Conservation (phyloP, 495 filamentous ascomycete species). For the Penicillium pancosmium region DNA sequence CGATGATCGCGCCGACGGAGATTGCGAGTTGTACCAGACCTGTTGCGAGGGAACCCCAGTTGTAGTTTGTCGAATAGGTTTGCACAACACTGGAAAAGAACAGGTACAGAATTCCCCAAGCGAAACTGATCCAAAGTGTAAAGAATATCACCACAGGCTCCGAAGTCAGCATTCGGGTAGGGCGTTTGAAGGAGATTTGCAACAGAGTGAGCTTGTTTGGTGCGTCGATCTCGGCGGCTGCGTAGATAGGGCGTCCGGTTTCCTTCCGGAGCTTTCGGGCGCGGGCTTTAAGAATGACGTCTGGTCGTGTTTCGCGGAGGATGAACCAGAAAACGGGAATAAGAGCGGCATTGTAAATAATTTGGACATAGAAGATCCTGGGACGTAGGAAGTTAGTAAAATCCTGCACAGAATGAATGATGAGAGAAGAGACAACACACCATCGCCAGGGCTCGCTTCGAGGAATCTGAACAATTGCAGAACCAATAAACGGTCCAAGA, state of each 20-base stretch:
- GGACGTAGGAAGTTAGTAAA: conserved; percentile 6
- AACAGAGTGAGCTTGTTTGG: conserved; percentile 28
- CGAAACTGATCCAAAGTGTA: conserved; percentile 56
- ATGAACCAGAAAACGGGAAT: conserved; percentile 47
- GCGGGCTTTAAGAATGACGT: conserved; percentile 59
- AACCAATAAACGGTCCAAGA: conserved; percentile 52
- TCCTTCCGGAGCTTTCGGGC: conserved; percentile 64
- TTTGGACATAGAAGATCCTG: conserved; percentile 56
- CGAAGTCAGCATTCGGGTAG: conserved; percentile 51
- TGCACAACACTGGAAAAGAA: conserved; percentile 46
- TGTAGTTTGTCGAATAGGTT: conserved; percentile 42
- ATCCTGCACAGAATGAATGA: background rate
- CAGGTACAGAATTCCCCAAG: conserved; percentile 55
- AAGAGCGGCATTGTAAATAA: conserved; percentile 50
- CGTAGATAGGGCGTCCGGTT: conserved; percentile 54
- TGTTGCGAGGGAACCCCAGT: conserved; percentile 35
- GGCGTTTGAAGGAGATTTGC: conserved; percentile 45
- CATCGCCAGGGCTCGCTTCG: conserved; percentile 48
- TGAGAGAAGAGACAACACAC: conserved; percentile 17
- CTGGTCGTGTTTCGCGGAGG: conserved; percentile 45
- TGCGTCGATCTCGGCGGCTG: conserved; percentile 34
- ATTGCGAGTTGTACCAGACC: conserved; percentile 46
- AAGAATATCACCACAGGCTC: conserved; percentile 57
- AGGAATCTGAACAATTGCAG: conserved; percentile 40
- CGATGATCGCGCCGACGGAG: conserved; percentile 43